A percentile compares a stretch with the other conserved stretches of the same genome.
phyloP scores from a whole-genome alignment of 2,329 filamentous ascomycete species.

The Trichoderma koningiopsis region DNA sequence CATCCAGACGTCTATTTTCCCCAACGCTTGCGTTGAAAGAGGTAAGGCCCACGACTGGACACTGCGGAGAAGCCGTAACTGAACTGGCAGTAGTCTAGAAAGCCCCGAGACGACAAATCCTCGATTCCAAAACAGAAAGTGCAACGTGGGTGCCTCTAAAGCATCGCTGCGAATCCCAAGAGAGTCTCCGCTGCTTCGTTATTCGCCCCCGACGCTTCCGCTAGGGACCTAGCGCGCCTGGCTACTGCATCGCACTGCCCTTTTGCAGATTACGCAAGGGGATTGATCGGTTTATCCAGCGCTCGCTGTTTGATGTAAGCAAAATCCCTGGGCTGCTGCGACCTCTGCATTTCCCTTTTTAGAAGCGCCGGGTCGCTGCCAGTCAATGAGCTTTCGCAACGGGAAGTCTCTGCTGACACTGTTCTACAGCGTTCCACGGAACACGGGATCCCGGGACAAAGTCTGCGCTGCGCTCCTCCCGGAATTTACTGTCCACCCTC shows the following conservation, averaged over 20 bases:
- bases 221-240: not conserved
- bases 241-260: not conserved
- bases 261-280: not conserved
- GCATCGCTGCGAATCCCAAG: not conserved
- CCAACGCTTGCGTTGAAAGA: not conserved
- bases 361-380: not conserved
- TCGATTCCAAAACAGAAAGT: constrained; percentile 10
- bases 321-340: not conserved
- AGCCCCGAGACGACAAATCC: not conserved
- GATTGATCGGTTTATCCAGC: not conserved
- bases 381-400: not conserved
- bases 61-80: constrained; percentile 2
- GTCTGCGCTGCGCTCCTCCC: constrained; percentile 9
- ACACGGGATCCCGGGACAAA: constrained; percentile 10
- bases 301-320: constrained; percentile 1
- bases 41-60: not conserved
- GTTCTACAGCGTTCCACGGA: constrained; percentile 17
- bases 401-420: not conserved
- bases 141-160: constrained; percentile 12
- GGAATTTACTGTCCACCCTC: not conserved
- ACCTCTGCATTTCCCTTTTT: constrained; percentile 11
- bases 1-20: not conserved
- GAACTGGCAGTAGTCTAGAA: constrained; percentile 3
- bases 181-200: not conserved
- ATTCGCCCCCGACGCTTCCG: constrained; percentile 22